Evolutionary conservation across 257 asterid genomes (phyloP).

Genomic region (Echites panduratus): DNA sequence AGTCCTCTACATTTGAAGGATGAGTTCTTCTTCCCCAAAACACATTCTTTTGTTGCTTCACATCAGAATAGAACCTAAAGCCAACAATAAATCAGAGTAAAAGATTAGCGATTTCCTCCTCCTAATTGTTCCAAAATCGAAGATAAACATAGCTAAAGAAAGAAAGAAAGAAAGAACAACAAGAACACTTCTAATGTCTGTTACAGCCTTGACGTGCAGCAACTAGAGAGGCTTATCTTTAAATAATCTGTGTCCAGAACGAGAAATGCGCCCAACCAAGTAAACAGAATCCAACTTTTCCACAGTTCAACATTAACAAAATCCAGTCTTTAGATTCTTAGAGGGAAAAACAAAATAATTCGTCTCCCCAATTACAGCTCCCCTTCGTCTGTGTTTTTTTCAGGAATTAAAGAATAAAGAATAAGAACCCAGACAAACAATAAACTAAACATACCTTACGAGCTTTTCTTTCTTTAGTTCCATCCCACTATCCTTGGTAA

Average conservation of each 20-base stretch:
- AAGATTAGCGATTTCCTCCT: slow-evolving; percentile 21
- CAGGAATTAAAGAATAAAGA: slow-evolving; percentile 6
- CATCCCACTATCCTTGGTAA: slow-evolving; percentile 28
- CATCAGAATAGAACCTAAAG: slow-evolving; percentile 73
- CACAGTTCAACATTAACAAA: slow-evolving; percentile 18
- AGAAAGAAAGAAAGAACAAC: neutral
- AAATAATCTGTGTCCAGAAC: neutral
- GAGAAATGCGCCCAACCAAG: neutral
- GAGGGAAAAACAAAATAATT: neutral
- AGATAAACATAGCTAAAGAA: slow-evolving; percentile 1
- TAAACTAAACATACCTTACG: slow-evolving; percentile 52
- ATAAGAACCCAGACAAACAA: neutral
- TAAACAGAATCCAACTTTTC: slow-evolving; percentile 4
- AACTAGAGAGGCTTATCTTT: neutral
- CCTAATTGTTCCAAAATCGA: neutral
- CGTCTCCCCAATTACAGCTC: neutral
- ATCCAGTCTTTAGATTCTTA: slow-evolving; percentile 14
- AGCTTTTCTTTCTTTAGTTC: slow-evolving; percentile 67
- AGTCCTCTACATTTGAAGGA: slow-evolving; percentile 35
- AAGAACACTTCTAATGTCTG: neutral
- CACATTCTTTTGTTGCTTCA: slow-evolving; percentile 42
- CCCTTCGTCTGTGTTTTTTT: neutral
- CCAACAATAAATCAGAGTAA: slow-evolving; percentile 23
- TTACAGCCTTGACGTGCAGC: neutral
- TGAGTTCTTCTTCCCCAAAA: slow-evolving; percentile 49